Evolutionary conservation across 139 green algal species (phyloP), one percentile per base, ranked within the genome.

Genomic region (Spirogloea muscicola): DNA sequence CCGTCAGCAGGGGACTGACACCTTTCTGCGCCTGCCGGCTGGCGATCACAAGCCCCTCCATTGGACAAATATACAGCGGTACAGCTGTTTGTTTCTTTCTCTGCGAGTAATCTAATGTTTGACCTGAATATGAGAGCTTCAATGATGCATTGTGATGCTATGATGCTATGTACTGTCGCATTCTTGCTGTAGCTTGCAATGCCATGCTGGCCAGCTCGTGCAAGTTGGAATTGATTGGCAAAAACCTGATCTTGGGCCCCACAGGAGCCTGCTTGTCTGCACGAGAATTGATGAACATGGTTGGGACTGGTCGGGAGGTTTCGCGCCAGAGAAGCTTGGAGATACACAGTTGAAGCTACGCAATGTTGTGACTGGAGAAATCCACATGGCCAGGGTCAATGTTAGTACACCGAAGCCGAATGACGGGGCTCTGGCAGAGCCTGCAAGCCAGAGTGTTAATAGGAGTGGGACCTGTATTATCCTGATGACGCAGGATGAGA

Each of bases 331-430:
- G 37, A 63, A 81, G 40, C 71, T 83, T 36, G 76, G 76, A 16
- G 76, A 72, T 29, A 83, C 49, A 1, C 59, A 80, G 57, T 21
- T 83, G 29, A 84, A 83, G 71, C 82, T 83, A 57, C 44, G 72
- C 2, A 27, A 61, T 7, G 18, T 39, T 21, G 16, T 31, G 27
- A 48, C 52, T 21, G 9, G 38, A 18, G 34, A 33, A 5, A 81
- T 76, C 9, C 36, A 9, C 29, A 79, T 81, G 3, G 41, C 83
- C 10, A 43, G 60, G 5, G 61, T 83, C 16, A 60, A 81, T 25
- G 72, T 83, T 10, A 80, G 60, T 61, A 77, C 43, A 1, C 68
- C 72, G 4, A 3, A 80, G 27, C 62, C 63, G 7, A 18, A 29
- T 31, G 27, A 64, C 18, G 58, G n/a, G 44, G 65, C n/a, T n/a